Conservation (phyloP, 1,139 yeast genomes). For the Diutina catenulata region DNA sequence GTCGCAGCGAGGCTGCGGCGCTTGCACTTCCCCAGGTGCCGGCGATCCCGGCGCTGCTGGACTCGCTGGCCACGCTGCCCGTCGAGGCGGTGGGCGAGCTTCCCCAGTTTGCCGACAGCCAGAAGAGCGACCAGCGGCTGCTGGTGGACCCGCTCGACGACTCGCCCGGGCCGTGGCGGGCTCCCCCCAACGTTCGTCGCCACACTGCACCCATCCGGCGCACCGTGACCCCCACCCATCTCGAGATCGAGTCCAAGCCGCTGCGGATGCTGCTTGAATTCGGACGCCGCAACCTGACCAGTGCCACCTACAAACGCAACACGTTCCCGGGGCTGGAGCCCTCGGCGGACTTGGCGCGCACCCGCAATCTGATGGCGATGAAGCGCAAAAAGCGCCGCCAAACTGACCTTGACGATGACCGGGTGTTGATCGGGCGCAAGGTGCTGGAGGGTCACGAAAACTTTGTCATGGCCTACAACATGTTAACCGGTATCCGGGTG, state of each 20-base stretch:
- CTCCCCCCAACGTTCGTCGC: not conserved
- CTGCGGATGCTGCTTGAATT: not conserved
- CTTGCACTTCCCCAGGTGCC: not conserved
- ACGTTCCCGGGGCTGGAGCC: not conserved
- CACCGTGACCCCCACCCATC: not conserved
- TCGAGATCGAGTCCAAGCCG: not conserved
- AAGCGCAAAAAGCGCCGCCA: not conserved
- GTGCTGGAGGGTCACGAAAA: slow-evolving; percentile 90
- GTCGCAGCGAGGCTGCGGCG: not conserved
- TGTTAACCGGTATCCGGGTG: slow-evolving; percentile 93
- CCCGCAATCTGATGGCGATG: not conserved
- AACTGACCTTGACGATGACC: slow-evolving; percentile 38
- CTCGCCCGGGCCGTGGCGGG: not conserved
- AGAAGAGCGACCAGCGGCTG: too few relatives aligned
- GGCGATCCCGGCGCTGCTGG: not conserved
- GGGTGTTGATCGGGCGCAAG: slow-evolving; percentile 65
- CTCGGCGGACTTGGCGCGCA: not conserved
- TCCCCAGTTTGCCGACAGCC: too few relatives aligned
- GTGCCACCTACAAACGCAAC: not conserved
- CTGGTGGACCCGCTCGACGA: not conserved
- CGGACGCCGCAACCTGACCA: not conserved
- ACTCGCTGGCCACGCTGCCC: not conserved
- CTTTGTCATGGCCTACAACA: slow-evolving; percentile 89
- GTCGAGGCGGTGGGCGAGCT: too few relatives aligned
- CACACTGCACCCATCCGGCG: slow-evolving; percentile 2